Percentiles rank a stretch among this genome's conserved stretches.
phyloP scores from a whole-genome alignment of 2,329 filamentous ascomycete genomes.

The Dendrostoma leiphaemia region DNA sequence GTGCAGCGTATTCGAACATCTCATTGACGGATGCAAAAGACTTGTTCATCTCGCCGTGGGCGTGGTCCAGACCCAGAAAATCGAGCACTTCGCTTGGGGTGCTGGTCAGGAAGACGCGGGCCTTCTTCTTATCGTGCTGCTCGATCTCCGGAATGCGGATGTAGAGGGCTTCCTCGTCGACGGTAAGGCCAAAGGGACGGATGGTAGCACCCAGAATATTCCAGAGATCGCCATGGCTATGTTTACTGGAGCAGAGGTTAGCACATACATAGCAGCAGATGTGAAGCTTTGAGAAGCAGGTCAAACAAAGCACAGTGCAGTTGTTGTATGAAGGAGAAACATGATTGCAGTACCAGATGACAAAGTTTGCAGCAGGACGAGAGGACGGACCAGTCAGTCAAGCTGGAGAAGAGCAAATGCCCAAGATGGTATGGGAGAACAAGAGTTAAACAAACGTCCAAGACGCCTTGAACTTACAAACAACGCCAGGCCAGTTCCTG shows the following conservation, averaged over 20 bases:
- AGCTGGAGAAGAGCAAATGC: no score
- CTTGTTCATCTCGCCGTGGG: slow-evolving; percentile 43
- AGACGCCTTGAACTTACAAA: slow-evolving; percentile 47
- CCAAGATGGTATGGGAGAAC: background rate
- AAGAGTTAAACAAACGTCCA: no score
- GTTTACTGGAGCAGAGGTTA: slow-evolving; percentile 34
- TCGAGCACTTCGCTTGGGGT: slow-evolving; percentile 54
- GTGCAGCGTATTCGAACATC: slow-evolving; percentile 61
- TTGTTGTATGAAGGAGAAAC: background rate
- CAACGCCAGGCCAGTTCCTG: slow-evolving; percentile 57
- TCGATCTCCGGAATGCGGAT: slow-evolving; percentile 70
- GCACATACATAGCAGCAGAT: background rate
- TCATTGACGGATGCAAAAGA: slow-evolving; percentile 54
- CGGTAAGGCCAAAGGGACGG: slow-evolving; percentile 63
- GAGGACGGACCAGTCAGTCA: background rate
- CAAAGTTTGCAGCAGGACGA: background rate
- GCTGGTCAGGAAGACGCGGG: slow-evolving; percentile 58
- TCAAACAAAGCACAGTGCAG: background rate
- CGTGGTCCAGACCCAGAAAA: slow-evolving; percentile 60
- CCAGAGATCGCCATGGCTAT: slow-evolving; percentile 71
- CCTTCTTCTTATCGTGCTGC: slow-evolving; percentile 48
- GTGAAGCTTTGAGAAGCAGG: background rate
- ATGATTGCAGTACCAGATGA: no score
- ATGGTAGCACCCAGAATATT: slow-evolving; percentile 63
- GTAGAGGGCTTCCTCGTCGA: slow-evolving; percentile 62